Conservation (phyloP, 1,284 basidiomycete species). For the Moniliophthora roreri region DNA sequence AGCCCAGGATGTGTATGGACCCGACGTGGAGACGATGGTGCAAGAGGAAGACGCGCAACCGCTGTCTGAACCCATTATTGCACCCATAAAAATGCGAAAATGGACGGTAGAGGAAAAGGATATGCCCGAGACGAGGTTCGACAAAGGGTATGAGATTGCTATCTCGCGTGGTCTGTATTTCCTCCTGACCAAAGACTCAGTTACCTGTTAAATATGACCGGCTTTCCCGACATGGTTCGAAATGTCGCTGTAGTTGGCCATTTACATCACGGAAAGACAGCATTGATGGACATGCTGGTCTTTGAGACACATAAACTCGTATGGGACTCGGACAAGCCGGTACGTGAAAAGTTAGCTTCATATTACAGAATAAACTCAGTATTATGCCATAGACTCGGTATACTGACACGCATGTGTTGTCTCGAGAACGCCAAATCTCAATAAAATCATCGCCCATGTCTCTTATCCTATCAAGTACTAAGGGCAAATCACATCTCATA, state of each 20-base stretch:
- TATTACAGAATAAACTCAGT: slow-evolving; percentile 4
- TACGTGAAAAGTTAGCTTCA: slow-evolving; percentile 39
- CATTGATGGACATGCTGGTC: slow-evolving; percentile 94
- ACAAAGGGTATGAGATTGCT: slow-evolving; percentile 74
- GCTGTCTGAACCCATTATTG: slow-evolving; percentile 92
- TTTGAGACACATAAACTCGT: slow-evolving; percentile 95
- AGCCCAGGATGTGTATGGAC: slow-evolving; percentile 90
- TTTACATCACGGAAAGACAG: slow-evolving; percentile 97
- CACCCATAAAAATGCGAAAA: slow-evolving; percentile 90
- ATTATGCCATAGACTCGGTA: slow-evolving; percentile 68
- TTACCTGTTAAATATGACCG: slow-evolving; percentile 90
- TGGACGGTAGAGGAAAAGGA: slow-evolving; percentile 93
- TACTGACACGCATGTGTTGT: slow-evolving; percentile 92
- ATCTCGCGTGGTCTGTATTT: slow-evolving; percentile 1
- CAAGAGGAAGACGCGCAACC: slow-evolving; percentile 99
- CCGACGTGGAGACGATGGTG: slow-evolving; percentile 93
- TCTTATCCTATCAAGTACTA: slow-evolving; percentile 83
- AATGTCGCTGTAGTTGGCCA: slow-evolving; percentile 96
- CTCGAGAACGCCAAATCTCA: slow-evolving; percentile 88
- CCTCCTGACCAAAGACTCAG: slow-evolving; percentile 39
- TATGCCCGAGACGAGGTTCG: slow-evolving; percentile 90
- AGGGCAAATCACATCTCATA: slow-evolving; percentile 90
- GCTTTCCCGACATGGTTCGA: slow-evolving; percentile 92
- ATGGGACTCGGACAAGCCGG: slow-evolving; percentile 88
- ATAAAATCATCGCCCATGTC: slow-evolving; percentile 98